Conservation (phyloP, 441 rosid species). For the Melastoma candidum region DNA sequence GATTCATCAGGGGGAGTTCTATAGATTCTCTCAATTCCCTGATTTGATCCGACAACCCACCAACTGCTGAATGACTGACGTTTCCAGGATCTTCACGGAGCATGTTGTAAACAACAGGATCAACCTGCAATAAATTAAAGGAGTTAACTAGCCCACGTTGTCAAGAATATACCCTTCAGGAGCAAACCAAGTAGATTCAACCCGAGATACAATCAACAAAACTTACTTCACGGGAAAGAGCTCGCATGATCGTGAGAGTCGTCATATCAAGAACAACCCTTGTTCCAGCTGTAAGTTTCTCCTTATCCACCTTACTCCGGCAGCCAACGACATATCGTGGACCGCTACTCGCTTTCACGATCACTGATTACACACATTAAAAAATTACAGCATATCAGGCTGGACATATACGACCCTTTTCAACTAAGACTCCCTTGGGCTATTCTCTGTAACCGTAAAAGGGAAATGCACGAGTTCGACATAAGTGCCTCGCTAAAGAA, state of each 20-base stretch:
- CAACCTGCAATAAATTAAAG: conserved; percentile 41
- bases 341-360: conserved; percentile 71
- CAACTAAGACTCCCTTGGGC: too few relatives aligned
- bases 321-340: conserved; percentile 76
- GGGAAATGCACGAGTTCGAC: too few relatives aligned
- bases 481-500: too few relatives aligned
- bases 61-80: conserved; percentile 93
- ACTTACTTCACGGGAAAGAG: conserved; percentile 71
- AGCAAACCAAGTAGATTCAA: not conserved
- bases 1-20: conserved; percentile 96
- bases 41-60: conserved; percentile 91
- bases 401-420: too few relatives aligned
- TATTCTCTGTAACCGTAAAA: too few relatives aligned
- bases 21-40: conserved; percentile 94
- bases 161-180: not conserved
- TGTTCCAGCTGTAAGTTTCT: conserved; percentile 71
- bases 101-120: conserved; percentile 97
- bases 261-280: conserved; percentile 72
- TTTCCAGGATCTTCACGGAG: conserved; percentile 97
- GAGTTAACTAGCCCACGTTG: too few relatives aligned
- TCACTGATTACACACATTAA: conserved; percentile 32
- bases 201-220: not conserved
- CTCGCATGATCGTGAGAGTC: conserved; percentile 77
- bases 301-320: conserved; percentile 71
- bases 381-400: not conserved